Evolutionary conservation across 1,284 basidiomycete species (phyloP).

Genomic region (Melampsora americana): DNA sequence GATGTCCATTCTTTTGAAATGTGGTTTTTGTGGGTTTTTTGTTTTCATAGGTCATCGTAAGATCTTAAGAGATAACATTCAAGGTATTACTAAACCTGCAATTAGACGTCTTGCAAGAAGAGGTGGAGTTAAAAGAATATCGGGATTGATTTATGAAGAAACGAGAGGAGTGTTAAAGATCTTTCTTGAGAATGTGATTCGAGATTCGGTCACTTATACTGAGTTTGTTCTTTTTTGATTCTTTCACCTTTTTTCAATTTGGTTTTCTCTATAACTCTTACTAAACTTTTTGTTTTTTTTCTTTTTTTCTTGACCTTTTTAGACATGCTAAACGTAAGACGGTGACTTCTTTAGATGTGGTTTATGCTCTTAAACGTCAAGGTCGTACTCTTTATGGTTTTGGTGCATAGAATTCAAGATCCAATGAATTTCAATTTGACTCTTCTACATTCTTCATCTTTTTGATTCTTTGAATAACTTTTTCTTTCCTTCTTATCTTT

Average conservation of each 20-base stretch:
- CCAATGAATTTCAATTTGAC: too few species aligned
- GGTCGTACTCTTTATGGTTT: slow-evolving; percentile 84
- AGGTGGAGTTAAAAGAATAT: slow-evolving; percentile 52
- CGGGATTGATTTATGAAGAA: slow-evolving; percentile 52
- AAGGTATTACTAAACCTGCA: too few species aligned
- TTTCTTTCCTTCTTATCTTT: too few species aligned
- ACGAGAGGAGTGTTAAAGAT: slow-evolving; percentile 52
- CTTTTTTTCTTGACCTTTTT: slow-evolving; percentile 55
- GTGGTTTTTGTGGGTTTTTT: too few species aligned
- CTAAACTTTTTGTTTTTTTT: slow-evolving; percentile 81
- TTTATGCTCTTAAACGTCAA: slow-evolving; percentile 87
- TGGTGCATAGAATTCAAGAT: too few species aligned
- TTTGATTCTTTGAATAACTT: too few species aligned
- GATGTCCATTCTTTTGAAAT: too few species aligned
- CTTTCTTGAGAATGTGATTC: slow-evolving; percentile 50
- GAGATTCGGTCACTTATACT: slow-evolving; percentile 62
- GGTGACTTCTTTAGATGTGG: slow-evolving; percentile 81
- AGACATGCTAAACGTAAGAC: slow-evolving; percentile 83
- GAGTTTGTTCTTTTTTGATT: too few species aligned
- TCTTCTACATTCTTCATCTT: too few species aligned
- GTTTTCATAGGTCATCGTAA: slow-evolving; percentile 16
- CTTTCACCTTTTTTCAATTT: too few species aligned
- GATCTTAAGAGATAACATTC: slow-evolving; percentile 55
- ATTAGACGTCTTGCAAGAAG: slow-evolving; percentile 52
- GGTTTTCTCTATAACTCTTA: too few species aligned